Conservation (phyloP, 257 asterid genomes). For the Lycium barbarum region DNA sequence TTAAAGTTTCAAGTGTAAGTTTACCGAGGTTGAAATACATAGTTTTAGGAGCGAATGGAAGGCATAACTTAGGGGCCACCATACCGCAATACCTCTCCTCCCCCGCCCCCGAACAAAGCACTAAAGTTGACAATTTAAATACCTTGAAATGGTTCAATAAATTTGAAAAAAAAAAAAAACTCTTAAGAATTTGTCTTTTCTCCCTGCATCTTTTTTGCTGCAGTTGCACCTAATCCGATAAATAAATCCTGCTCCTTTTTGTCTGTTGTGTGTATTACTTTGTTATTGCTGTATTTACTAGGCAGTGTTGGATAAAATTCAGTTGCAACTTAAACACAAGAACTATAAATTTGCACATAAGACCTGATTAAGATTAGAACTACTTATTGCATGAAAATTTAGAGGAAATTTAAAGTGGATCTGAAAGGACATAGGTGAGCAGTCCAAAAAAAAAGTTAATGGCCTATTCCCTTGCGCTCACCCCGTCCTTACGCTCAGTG, state of each 20-base stretch:
- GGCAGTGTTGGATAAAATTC: slow-evolving; percentile 8
- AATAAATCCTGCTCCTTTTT: neutral
- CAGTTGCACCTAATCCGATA: neutral
- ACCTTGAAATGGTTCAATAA: neutral
- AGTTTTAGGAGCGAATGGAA: neutral
- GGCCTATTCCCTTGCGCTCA: neutral
- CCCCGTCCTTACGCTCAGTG: neutral
- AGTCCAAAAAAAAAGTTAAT: neutral
- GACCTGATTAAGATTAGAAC: neutral
- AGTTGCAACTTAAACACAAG: neutral
- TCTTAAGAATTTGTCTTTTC: neutral
- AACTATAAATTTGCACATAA: neutral
- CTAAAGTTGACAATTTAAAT: neutral
- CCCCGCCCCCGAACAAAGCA: neutral
- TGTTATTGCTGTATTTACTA: neutral
- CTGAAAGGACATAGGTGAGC: neutral
- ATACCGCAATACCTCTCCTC: neutral
- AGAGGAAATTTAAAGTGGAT: neutral
- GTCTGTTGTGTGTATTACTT: neutral
- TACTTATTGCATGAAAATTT: neutral
- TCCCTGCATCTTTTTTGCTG: neutral
- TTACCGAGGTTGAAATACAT: slow-evolving; percentile 5
- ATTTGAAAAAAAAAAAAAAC: neutral
- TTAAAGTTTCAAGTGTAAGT: neutral
- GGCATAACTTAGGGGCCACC: neutral